Percentiles rank a stretch among this genome's conserved stretches.
These are phyloP conservation scores for Peronospora destructor DNA, from an alignment of 352 stramenopile genomes.

Conservation along the genomic window DNA sequence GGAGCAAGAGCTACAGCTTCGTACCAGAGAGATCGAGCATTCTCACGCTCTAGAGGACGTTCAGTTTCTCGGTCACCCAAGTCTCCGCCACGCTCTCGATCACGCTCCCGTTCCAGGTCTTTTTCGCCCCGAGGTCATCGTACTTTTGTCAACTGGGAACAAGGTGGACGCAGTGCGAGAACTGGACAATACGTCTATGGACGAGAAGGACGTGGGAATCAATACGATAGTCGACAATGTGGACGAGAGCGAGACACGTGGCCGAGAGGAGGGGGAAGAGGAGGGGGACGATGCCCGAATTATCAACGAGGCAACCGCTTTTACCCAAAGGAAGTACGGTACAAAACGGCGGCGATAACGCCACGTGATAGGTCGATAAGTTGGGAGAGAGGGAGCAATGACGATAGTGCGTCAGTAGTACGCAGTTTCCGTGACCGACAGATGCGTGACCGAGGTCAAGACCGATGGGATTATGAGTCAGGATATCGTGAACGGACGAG, in stretches of 20 bases:
- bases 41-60: conserved; percentile 35
- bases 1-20: conserved; percentile 2
- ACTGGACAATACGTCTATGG: conserved; percentile 22
- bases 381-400: conserved; percentile 34
- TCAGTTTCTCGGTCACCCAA: conserved; percentile 41
- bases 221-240: conserved; percentile 28
- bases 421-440: conserved; percentile 34
- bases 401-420: conserved; percentile 11
- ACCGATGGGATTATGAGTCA: conserved; percentile 22
- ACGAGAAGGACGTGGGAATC: conserved; percentile 17
- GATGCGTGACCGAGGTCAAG: conserved; percentile 28
- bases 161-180: conserved; percentile 17
- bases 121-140: conserved; percentile 52
- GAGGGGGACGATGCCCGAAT: conserved; percentile 18
- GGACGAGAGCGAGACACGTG: conserved; percentile 35
- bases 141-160: conserved; percentile 38
- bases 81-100: conserved; percentile 34
- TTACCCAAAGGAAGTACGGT: conserved; percentile 35
- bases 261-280: conserved; percentile 19
- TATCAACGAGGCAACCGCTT: conserved; percentile 32
- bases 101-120: conserved; percentile 51
- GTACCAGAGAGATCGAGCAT: conserved; percentile 32
- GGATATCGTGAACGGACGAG: conserved; percentile 15
- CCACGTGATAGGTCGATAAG: conserved; percentile 33
- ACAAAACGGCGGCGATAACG: conserved; percentile 22